Evolutionary conservation across 305 asterid genomes (phyloP), one percentile per base, ranked within the genome.

Genomic region (Petunia hybrid): DNA sequence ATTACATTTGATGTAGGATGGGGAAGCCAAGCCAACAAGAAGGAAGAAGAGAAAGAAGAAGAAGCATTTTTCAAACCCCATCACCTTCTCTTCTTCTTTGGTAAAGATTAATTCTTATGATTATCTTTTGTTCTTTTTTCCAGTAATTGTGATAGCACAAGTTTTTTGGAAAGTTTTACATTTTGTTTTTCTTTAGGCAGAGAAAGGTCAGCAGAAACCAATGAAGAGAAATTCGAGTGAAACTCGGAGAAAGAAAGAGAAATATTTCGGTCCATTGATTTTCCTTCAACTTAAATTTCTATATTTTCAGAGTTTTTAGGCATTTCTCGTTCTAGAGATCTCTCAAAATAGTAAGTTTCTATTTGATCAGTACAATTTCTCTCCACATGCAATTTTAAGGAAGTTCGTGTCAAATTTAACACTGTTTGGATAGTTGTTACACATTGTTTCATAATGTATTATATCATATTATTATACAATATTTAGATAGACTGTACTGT

Each of bases 41-140:
- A 80, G 62, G 74, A 71, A 80, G 80, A 80, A 80, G 83, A 80
- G 80, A 60, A 80, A 41, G 80, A 71, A 80, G 8, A 42, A 16
- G 38, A 71, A 80, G 55, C 53, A 31, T 9, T 57, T 56, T 35
- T 62, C 35, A 61, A 71, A 70, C 64, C 61, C 83, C 83, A 80
- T 80, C 46, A 36, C 42, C 62, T 60, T 80, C 83, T 45, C 83
- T 69, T 80, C 78, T 70, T 80, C 78, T 73, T 73, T 73, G 62
- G 38, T 60, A 36, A 51, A 51, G 14, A 48, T 51, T 51, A 51
- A 73, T 1, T 70, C 2, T 4, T 71, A 73, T 73, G 48, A 48
- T 5, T 9, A n/a, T 62, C 0, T 36, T 36, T 60, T 22, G 31
- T 22, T 22, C 31, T 22, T 71, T 71, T 46, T 2, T 0, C n/a